These are phyloP conservation scores for Trametes versicolor DNA, from an alignment of 1,284 basidiomycete genomes.

Conservation along the genomic window DNA sequence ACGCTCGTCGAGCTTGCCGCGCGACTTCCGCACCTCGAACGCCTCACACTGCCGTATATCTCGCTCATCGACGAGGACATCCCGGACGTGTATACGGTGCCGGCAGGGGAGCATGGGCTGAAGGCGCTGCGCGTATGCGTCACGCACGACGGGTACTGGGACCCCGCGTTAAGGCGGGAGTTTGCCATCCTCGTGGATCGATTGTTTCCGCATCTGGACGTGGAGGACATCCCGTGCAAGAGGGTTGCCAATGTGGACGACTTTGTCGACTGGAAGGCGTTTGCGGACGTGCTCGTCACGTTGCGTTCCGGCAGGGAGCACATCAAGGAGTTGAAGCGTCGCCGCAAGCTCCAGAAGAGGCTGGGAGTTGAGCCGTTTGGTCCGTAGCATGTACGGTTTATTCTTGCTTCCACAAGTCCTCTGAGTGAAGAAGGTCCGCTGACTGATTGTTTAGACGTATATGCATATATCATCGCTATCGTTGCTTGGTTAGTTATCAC, in stretches of 20 bases:
- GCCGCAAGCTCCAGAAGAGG: neutral
- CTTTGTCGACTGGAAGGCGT: neutral
- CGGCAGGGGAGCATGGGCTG: neutral
- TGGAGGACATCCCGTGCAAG: neutral
- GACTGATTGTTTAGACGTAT: too few relatives aligned
- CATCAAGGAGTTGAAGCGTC: neutral
- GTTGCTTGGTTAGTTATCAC: too few relatives aligned
- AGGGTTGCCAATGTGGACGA: neutral
- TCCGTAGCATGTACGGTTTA: too few relatives aligned
- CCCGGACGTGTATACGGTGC: neutral
- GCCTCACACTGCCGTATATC: neutral
- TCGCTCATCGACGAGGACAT: neutral
- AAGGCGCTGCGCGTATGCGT: neutral
- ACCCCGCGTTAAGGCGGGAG: neutral
- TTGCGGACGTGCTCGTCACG: neutral
- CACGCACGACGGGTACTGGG: neutral
- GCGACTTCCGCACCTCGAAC: neutral
- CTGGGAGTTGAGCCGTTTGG: neutral
- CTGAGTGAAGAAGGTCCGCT: too few relatives aligned
- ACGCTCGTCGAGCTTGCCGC: neutral
- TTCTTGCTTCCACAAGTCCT: too few relatives aligned
- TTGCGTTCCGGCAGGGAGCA: neutral
- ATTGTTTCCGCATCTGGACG: neutral
- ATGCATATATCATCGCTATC: too few relatives aligned
- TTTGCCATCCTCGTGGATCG: constrained; percentile 1